Evolutionary conservation across 1,139 yeast species (phyloP).

Genomic region (Nematodospora anomalae): DNA sequence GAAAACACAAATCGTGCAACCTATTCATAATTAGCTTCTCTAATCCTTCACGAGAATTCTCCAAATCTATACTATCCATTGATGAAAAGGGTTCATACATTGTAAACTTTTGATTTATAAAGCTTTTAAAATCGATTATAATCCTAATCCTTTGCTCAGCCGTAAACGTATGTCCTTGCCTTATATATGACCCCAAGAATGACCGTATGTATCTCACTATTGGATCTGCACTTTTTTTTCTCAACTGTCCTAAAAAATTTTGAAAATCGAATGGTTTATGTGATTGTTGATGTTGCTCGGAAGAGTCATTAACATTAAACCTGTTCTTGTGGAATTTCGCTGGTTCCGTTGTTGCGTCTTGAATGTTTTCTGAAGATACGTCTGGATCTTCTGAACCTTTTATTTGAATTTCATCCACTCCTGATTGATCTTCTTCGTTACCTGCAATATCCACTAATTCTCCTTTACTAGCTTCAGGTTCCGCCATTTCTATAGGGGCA

Average conservation of each 20-base stretch:
- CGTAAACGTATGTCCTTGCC: conserved; percentile 62
- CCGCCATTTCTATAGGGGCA: conserved; percentile 6
- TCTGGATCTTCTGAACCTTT: conserved; percentile 2
- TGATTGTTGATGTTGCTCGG: conserved; percentile 39
- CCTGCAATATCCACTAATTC: conserved; percentile 17
- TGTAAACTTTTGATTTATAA: conserved; percentile 66
- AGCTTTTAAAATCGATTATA: conserved; percentile 67
- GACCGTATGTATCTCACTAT: conserved; percentile 82
- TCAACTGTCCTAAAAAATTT: conserved; percentile 68
- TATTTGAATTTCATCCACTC: conserved; percentile 18
- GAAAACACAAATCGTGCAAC: conserved; percentile 72
- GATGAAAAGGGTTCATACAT: conserved; percentile 73
- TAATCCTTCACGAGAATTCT: conserved; percentile 84
- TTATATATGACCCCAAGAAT: conserved; percentile 71
- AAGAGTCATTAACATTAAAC: conserved; percentile 20
- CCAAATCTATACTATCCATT: conserved; percentile 57
- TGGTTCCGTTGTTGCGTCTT: neutral
- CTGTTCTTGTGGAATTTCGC: conserved; percentile 4
- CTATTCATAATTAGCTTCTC: conserved; percentile 92
- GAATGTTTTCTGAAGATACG: conserved; percentile 1
- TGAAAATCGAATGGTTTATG: conserved; percentile 78
- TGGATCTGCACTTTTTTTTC: conserved; percentile 81
- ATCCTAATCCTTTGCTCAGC: conserved; percentile 77
- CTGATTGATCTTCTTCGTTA: conserved; percentile 15
- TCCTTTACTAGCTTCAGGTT: conserved; percentile 5